A percentile compares a stretch with the other conserved stretches of the same genome.
phyloP scores from a whole-genome alignment of 345 rosid genomes.

The Aethionema arabicum region DNA sequence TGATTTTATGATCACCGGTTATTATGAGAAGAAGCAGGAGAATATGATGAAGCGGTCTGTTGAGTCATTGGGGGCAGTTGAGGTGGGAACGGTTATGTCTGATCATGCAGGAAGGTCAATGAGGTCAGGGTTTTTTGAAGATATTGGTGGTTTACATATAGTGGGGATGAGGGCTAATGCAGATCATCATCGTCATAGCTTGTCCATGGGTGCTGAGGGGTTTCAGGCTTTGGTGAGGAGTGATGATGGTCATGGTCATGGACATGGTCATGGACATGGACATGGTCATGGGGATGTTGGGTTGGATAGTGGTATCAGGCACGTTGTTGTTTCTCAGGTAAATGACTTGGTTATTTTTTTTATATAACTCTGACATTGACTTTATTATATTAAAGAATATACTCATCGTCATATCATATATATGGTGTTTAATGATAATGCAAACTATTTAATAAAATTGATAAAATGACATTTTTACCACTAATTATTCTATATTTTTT shows the following conservation, averaged over 20 bases:
- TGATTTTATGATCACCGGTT: slow-evolving; percentile 85
- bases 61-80: slow-evolving; percentile 47
- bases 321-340: slow-evolving; percentile 96
- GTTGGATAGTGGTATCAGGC: slow-evolving; percentile 58
- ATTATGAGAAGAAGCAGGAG: slow-evolving; percentile 80
- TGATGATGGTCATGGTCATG: slow-evolving; percentile 1
- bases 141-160: slow-evolving; percentile 77
- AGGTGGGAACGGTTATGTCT: slow-evolving; percentile 17
- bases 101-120: slow-evolving; percentile 38
- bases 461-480: no score
- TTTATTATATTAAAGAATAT: background rate
- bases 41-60: slow-evolving; percentile 35
- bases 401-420: slow-evolving; percentile 1
- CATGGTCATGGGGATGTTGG: slow-evolving; percentile 42
- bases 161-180: slow-evolving; percentile 93
- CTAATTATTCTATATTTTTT: no score
- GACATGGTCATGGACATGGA: slow-evolving; percentile 29
- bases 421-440: no score
- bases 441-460: no score
- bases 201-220: slow-evolving; percentile 54
- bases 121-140: slow-evolving; percentile 39
- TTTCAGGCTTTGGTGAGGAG: slow-evolving; percentile 49
- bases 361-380: slow-evolving; percentile 5
- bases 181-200: slow-evolving; percentile 77
- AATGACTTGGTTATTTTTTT: background rate